These are phyloP conservation scores for Clarireedia monteithiana DNA, from an alignment of 2,329 filamentous ascomycete species.

Conservation along the genomic window DNA sequence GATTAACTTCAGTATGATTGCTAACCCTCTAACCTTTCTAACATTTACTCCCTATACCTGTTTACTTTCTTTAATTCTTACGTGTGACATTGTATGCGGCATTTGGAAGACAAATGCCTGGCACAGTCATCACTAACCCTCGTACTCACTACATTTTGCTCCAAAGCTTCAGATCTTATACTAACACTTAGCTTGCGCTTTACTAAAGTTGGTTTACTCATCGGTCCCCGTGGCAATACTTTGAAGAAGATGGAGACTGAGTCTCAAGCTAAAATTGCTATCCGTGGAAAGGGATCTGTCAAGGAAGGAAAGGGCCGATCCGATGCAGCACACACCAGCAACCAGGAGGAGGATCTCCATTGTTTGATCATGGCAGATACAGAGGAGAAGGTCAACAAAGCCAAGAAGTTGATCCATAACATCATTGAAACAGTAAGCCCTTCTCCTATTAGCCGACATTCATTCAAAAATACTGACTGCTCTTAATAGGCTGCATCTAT, in stretches of 20 bases:
- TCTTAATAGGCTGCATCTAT: constrained; percentile 80
- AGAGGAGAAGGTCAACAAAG: constrained; percentile 99
- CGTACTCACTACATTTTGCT: constrained; percentile 29
- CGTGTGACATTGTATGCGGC: constrained; percentile 31
- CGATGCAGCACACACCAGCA: constrained; percentile 97
- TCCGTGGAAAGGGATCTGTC: constrained; percentile 98
- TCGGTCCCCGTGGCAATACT: constrained; percentile 99
- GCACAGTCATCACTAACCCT: constrained; percentile 31
- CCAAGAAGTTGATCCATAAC: constrained; percentile 96
- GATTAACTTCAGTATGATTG: constrained; percentile 99
- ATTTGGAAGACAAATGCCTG: constrained; percentile 23
- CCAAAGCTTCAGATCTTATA: constrained; percentile 37
- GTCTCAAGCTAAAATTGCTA: constrained; percentile 96
- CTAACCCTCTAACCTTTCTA: constrained; percentile 92
- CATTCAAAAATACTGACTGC: constrained; percentile 25
- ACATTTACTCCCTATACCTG: constrained; percentile 34
- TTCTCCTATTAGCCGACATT: neutral
- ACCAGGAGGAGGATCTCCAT: constrained; percentile 98
- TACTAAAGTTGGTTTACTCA: constrained; percentile 98
- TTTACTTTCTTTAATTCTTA: constrained; percentile 34
- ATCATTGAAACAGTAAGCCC: constrained; percentile 93
- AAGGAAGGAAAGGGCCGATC: constrained; percentile 99
- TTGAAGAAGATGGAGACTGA: constrained; percentile 99
- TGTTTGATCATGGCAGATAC: constrained; percentile 99
- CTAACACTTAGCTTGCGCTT: constrained; percentile 86